Conservation (phyloP, 2,329 filamentous ascomycete species). For the Nothophoma quercina region DNA sequence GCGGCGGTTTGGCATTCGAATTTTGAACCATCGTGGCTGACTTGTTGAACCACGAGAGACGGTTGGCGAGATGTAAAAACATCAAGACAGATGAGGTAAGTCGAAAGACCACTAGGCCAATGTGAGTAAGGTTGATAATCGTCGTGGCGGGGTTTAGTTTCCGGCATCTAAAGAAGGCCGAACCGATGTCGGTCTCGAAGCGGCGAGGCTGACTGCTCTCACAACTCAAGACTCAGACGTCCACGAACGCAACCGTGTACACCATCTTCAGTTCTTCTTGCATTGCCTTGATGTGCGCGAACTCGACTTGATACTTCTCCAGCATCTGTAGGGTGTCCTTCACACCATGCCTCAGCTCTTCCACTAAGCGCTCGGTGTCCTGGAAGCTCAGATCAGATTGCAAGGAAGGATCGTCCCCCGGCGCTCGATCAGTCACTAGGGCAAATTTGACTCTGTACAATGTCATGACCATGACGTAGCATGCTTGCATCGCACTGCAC, state of each 20-base stretch:
- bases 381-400: background rate
- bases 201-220: background rate
- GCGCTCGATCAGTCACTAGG: background rate
- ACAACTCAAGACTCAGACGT: background rate
- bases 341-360: constrained; percentile 11
- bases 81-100: constrained; percentile 5
- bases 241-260: constrained; percentile 8
- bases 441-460: constrained; percentile 8
- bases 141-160: background rate
- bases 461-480: constrained; percentile 17
- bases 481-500: constrained; percentile 14
- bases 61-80: background rate
- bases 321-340: constrained; percentile 12
- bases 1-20: background rate
- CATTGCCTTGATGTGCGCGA: constrained; percentile 7
- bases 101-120: background rate
- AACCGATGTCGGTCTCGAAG: too few species aligned
- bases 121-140: background rate
- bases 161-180: too few species aligned
- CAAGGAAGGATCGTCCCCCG: background rate
- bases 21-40: background rate
- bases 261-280: constrained; percentile 11
- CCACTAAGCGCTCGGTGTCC: constrained; percentile 10
- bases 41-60: background rate
- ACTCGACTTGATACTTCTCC: background rate